phyloP scores from a whole-genome alignment of 2,329 filamentous ascomycete genomes.

The Fusarium pseudoanthophilum region DNA sequence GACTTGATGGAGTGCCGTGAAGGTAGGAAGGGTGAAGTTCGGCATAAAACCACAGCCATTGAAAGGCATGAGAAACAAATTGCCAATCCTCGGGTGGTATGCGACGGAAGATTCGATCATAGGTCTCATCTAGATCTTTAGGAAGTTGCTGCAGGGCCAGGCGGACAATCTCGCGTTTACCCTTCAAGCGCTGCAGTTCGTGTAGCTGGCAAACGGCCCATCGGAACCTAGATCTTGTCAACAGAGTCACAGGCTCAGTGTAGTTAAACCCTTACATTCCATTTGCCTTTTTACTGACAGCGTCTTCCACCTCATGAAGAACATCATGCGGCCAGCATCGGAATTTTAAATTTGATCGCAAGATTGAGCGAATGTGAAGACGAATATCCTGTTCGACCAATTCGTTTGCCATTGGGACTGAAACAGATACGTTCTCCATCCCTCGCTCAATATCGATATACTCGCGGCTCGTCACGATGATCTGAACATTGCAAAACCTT shows the following conservation, averaged over 20 bases:
- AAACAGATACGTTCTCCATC: rapidly evolving
- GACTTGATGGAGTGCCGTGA: rapidly evolving
- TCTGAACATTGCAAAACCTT: rapidly evolving
- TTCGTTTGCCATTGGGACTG: background rate
- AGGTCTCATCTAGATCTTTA: background rate
- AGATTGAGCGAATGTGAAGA: rapidly evolving
- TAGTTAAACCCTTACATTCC: background rate
- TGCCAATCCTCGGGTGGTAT: background rate
- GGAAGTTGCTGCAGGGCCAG: rapidly evolving
- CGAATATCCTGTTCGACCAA: background rate
- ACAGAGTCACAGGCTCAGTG: rapidly evolving
- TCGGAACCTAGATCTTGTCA: background rate
- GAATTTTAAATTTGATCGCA: rapidly evolving
- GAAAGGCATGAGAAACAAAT: background rate
- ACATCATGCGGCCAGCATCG: background rate
- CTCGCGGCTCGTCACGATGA: background rate
- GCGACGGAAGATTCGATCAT: rapidly evolving
- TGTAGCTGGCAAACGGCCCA: background rate
- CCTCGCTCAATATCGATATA: background rate
- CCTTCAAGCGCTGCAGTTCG: background rate
- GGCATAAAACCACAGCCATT: background rate
- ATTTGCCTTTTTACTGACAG: rapidly evolving
- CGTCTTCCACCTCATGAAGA: rapidly evolving
- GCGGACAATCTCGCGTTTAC: rapidly evolving
- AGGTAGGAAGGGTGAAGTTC: background rate